phyloP scores from a whole-genome alignment of 441 rosid species.

The Rhodomyrtus psidioides region DNA sequence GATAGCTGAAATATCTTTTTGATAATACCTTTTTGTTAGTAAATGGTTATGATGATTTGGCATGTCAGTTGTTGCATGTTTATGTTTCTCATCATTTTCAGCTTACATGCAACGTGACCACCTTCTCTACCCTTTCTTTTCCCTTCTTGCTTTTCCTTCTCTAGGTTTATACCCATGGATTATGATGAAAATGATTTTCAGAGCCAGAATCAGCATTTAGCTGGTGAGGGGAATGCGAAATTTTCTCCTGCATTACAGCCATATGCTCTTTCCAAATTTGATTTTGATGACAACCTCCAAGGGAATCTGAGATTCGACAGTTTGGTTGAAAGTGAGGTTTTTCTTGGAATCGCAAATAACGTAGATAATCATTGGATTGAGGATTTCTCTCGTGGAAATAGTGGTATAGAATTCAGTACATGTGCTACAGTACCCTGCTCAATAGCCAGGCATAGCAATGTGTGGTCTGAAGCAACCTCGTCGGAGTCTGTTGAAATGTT shows the following conservation, averaged over 20 bases:
- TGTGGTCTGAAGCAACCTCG: constrained; percentile 99
- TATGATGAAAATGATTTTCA: constrained; percentile 98
- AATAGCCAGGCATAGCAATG: constrained; percentile 77
- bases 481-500: constrained; percentile 99
- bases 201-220: constrained; percentile 87
- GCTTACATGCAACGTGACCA: not conserved
- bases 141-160: constrained; percentile 2
- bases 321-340: constrained; percentile 79
- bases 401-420: constrained; percentile 75
- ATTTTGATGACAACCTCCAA: constrained; percentile 81
- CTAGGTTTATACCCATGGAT: constrained; percentile 94
- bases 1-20: not conserved
- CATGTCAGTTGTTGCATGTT: not conserved
- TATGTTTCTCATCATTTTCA: not conserved
- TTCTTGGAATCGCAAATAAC: constrained; percentile 90
- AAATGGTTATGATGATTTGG: not conserved
- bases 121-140: not conserved
- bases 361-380: constrained; percentile 94
- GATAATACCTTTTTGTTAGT: not conserved
- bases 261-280: constrained; percentile 90
- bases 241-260: constrained; percentile 69
- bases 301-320: constrained; percentile 83
- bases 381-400: constrained; percentile 68
- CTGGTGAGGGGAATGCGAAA: constrained; percentile 81
- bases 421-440: constrained; percentile 80